Evolutionary conservation across 1,139 yeast species (phyloP), one percentile per base, ranked within the genome.

Genomic region (Geotrichum histeridarum): DNA sequence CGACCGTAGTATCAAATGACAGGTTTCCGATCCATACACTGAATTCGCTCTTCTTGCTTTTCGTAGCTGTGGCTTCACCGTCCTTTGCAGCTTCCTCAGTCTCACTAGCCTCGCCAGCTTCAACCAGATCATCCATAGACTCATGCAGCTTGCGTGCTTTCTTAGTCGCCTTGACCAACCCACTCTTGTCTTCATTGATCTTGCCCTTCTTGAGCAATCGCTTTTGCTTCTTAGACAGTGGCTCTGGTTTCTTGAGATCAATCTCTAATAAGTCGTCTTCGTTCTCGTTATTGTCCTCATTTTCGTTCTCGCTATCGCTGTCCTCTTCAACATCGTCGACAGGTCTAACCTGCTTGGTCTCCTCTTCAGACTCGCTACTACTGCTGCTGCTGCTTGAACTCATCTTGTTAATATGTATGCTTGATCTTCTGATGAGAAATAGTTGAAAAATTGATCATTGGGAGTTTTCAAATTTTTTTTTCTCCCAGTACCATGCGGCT

Each of bases 21-120:
- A 94, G 71, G 68, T 93, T 94, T 48, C 99, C 99, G 47, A 93
- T 80, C 99, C 99, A 93, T 30, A 90, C 94, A 47, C 95, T 95
- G 64, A 74, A 82, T 54, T 77, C 79, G 1, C 84, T 77, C 61
- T 77, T 77, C 62, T 67, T 73, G 1, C 84, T 77, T 61, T 76
- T 77, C 62, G 68, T 73, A 47, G 57, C 60, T 42, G 46, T 56
- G 49, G 39, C 54, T 48, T 56, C 55, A 46, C 56, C 55, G 48
- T 60, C 57, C 15, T 45, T 48, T n/a, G 56, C 57, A 42, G 54
- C 60, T 32, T 59, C 64, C 12, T 59, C 55, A 48, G 61, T 54
- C 15, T 55, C 55, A n/a, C 37, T 35, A 8, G 38, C 48, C 9
- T 30, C 50, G 8, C 22, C 50, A 4, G 33, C 48, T 32, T 53